These are phyloP conservation scores for Arthrobotrys sinensis DNA, from an alignment of 2,329 filamentous ascomycete species.

Conservation along the genomic window DNA sequence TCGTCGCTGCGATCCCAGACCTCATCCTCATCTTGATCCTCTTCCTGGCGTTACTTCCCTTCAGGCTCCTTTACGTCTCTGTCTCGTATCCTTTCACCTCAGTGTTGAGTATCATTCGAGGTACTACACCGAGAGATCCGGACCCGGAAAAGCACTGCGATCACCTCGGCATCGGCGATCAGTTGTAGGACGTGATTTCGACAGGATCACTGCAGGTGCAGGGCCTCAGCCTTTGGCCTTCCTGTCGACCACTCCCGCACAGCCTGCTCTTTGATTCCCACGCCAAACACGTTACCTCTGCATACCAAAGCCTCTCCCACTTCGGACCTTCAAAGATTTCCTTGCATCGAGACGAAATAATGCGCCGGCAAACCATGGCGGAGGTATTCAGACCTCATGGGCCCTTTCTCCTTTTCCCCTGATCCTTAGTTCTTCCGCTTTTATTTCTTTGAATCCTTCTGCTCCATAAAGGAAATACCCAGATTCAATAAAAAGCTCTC, in stretches of 20 bases:
- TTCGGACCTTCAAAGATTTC: no score
- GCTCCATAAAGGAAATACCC: neutral
- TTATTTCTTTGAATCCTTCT: neutral
- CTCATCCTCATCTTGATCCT: neutral
- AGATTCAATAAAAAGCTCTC: neutral
- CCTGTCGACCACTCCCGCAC: neutral
- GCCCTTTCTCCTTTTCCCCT: no score
- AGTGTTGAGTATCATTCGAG: neutral
- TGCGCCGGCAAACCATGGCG: neutral
- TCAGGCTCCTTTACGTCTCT: slow-evolving; percentile 1
- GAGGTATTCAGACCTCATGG: neutral
- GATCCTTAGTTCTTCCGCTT: neutral
- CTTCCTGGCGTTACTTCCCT: slow-evolving; percentile 4
- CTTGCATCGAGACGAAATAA: neutral
- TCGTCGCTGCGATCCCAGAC: slow-evolving; percentile 8
- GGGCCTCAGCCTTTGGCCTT: no score
- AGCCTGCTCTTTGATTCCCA: neutral
- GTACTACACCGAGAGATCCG: neutral
- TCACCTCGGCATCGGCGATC: neutral
- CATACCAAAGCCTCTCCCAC: neutral
- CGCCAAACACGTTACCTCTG: neutral
- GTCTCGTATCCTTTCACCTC: neutral
- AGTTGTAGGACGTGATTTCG: neutral
- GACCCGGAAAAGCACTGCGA: slow-evolving; percentile 11
- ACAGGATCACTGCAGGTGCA: no score